A percentile compares a stretch with the other conserved stretches of the same genome.
Evolutionary conservation across 169 alveolate species (phyloP).

Genomic region (Plasmodium gonderi): DNA sequence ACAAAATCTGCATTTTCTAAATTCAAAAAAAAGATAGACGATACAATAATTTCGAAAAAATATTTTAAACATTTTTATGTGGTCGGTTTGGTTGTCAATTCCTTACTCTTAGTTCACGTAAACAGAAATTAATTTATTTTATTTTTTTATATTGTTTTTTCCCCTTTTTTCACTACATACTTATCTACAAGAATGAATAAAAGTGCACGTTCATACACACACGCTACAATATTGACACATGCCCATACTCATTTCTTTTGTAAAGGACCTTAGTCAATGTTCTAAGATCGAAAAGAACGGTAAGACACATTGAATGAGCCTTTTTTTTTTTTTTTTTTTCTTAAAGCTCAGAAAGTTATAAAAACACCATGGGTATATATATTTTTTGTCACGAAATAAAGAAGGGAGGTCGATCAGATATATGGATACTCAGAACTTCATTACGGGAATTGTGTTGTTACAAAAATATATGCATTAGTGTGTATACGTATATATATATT

Average conservation of each 20-base stretch:
- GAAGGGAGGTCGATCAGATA: neutral
- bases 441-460: conserved; percentile 1
- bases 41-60: conserved; percentile 75
- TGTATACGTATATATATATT: neutral
- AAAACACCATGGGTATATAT: neutral
- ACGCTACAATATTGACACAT: neutral
- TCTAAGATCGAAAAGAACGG: conserved; percentile 3
- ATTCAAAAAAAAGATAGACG: conserved; percentile 20
- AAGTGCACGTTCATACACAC: neutral
- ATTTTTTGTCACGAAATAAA: neutral
- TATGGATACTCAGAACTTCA: neutral
- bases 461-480: neutral
- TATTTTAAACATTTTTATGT: conserved; percentile 79
- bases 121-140: neutral
- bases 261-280: conserved; percentile 18
- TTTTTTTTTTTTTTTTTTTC: neutral
- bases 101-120: conserved; percentile 75
- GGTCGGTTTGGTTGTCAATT: conserved; percentile 76
- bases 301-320: conserved; percentile 3
- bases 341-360: neutral
- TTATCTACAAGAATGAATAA: neutral
- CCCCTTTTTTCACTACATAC: neutral
- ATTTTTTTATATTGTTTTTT: conserved; percentile 4
- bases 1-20: conserved; percentile 19
- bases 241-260: neutral